A percentile compares a stretch with the other conserved stretches of the same genome.
Evolutionary conservation across 345 rosid genomes (phyloP).

Genomic region (Sisymbrium altissimum): DNA sequence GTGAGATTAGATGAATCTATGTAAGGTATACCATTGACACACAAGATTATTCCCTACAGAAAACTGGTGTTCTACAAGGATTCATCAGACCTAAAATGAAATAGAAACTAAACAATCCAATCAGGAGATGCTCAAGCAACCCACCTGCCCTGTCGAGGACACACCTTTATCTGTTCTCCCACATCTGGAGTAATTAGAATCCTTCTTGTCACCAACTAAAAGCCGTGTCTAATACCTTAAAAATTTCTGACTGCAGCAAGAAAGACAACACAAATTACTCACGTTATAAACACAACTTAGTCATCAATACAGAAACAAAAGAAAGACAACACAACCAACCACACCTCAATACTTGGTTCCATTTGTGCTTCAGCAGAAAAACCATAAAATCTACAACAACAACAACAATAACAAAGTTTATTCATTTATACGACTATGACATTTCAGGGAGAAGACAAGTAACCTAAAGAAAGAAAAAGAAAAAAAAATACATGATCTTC

Average conservation of each 20-base stretch:
- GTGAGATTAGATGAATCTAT: not conserved
- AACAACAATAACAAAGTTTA: not conserved
- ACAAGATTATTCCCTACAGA: not conserved
- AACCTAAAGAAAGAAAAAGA: not conserved
- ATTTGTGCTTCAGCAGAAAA: constrained; percentile 88
- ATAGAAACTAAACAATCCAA: not conserved
- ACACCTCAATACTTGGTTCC: constrained; percentile 92
- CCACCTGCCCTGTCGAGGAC: constrained; percentile 92
- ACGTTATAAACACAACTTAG: not conserved
- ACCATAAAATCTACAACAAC: constrained; percentile 70
- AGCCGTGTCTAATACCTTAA: constrained; percentile 85
- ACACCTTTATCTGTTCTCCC: constrained; percentile 97
- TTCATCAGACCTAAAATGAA: not conserved
- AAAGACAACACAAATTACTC: not conserved
- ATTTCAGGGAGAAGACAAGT: not conserved
- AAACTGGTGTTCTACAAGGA: not conserved
- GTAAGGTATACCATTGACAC: not conserved
- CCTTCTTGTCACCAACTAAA: constrained; percentile 72
- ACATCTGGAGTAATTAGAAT: constrained; percentile 77
- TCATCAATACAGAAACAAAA: not conserved
- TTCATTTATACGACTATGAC: not conserved
- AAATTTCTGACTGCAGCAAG: constrained; percentile 75
- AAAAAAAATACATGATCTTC: constrained; percentile 79
- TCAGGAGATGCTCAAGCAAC: constrained; percentile 18
- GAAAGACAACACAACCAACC: not conserved